Conservation (phyloP, 2,329 filamentous ascomycete genomes). For the Rutstroemia sp. region DNA sequence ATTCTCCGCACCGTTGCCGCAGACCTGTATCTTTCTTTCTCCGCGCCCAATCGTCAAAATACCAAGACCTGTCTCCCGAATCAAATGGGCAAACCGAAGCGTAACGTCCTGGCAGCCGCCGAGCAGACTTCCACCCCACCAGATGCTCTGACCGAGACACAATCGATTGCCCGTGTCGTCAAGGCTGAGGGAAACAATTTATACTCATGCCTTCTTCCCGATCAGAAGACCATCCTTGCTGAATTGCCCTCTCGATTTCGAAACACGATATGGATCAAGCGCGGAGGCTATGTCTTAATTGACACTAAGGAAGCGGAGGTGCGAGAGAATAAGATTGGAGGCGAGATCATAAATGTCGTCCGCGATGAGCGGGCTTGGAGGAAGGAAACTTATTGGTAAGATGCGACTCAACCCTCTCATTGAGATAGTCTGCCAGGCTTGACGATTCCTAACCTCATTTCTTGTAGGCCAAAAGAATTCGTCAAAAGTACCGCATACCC, state of each 20-base stretch:
- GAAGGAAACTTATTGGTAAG: conserved; percentile 78
- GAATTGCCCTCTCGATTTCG: conserved; percentile 82
- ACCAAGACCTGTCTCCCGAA: background rate
- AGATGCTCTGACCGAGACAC: conserved; percentile 51
- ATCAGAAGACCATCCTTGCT: conserved; percentile 58
- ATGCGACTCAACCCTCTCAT: background rate
- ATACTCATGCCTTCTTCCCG: conserved; percentile 70
- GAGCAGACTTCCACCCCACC: conserved; percentile 60
- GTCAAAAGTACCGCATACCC: conserved; percentile 53
- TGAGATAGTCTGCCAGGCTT: background rate
- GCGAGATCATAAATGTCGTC: conserved; percentile 90
- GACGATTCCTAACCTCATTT: background rate
- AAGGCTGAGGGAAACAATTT: conserved; percentile 85
- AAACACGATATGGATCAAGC: conserved; percentile 88
- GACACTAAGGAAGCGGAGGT: conserved; percentile 60
- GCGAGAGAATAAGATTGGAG: conserved; percentile 68
- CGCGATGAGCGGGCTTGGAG: conserved; percentile 88
- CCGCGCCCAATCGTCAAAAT: background rate
- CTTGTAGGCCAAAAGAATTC: conserved; percentile 69
- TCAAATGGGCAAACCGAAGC: conserved; percentile 66
- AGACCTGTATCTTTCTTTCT: background rate
- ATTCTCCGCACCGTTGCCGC: background rate
- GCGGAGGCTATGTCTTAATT: conserved; percentile 79
- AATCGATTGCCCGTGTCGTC: conserved; percentile 66
- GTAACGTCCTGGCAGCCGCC: conserved; percentile 69